Evolutionary conservation across 2,329 filamentous ascomycete species (phyloP).

Genomic region (Exserohilum rostratum): DNA sequence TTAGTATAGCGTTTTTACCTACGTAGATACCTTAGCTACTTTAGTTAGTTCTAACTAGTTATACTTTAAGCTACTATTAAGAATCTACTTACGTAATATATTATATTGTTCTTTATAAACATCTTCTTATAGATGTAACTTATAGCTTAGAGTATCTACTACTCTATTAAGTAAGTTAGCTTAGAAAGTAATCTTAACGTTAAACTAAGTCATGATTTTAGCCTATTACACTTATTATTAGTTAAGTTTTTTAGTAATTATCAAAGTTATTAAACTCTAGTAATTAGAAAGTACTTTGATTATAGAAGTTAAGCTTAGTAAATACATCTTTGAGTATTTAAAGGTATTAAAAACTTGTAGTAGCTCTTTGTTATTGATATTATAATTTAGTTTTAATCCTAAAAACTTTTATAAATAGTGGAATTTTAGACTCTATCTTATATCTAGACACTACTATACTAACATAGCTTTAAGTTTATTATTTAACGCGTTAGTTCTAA

Average conservation of each 20-base stretch:
- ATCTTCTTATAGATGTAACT: not conserved
- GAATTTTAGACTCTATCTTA: conserved; percentile 23
- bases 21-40: not conserved
- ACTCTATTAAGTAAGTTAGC: not conserved
- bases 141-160: not conserved
- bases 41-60: not conserved
- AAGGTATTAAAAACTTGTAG: not conserved
- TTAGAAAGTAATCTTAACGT: conserved; percentile 4
- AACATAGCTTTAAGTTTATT: not conserved
- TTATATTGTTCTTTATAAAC: not conserved
- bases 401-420: conserved; percentile 28
- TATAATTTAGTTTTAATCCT: conserved; percentile 12
- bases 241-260: conserved; percentile 3
- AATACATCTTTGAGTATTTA: no score
- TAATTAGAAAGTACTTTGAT: conserved; percentile 18
- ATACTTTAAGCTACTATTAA: not conserved
- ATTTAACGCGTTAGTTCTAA: conserved; percentile 3
- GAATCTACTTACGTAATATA: not conserved
- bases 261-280: conserved; percentile 10
- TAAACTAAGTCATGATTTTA: conserved; percentile 1
- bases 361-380: conserved; percentile 20
- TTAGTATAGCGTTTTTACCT: not conserved
- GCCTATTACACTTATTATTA: not conserved
- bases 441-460: not conserved
- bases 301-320: no score